Percentiles rank a stretch among this genome's conserved stretches.
These are phyloP conservation scores for Brettanomyces bruxellensis DNA, from an alignment of 805 yeast species.

Conservation along the genomic window DNA sequence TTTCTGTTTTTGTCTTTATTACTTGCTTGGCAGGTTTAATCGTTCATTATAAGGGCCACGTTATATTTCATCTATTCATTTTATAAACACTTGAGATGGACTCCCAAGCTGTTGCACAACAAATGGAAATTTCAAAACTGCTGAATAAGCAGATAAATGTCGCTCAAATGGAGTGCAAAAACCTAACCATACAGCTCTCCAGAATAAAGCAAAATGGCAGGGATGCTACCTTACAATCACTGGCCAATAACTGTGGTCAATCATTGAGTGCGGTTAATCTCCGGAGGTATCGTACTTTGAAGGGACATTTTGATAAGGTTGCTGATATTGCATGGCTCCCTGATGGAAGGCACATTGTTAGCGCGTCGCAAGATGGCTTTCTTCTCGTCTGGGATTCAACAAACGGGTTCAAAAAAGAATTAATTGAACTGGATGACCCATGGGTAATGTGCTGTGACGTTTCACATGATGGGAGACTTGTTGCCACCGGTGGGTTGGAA, in stretches of 20 bases:
- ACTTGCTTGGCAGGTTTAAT: no score
- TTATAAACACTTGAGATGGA: not conserved
- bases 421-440: constrained; percentile 62
- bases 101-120: constrained; percentile 6
- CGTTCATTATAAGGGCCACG: no score
- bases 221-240: constrained; percentile 19
- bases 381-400: constrained; percentile 76
- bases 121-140: constrained; percentile 15
- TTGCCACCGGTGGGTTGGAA: constrained; percentile 79
- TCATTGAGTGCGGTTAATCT: constrained; percentile 3
- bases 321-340: constrained; percentile 60
- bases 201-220: constrained; percentile 19
- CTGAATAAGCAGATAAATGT: constrained; percentile 14
- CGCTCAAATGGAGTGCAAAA: constrained; percentile 20
- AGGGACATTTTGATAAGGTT: constrained; percentile 69
- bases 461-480: constrained; percentile 54
- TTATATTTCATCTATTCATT: no score
- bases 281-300: constrained; percentile 26
- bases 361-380: constrained; percentile 84
- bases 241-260: constrained; percentile 17
- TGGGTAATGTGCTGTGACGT: constrained; percentile 75
- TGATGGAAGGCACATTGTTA: constrained; percentile 51
- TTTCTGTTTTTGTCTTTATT: no score
- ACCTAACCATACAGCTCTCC: constrained; percentile 16
- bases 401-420: constrained; percentile 61